Evolutionary conservation across 192 early-diverging fungal genomes (phyloP).

Genomic region (Thamnidium elegans): DNA sequence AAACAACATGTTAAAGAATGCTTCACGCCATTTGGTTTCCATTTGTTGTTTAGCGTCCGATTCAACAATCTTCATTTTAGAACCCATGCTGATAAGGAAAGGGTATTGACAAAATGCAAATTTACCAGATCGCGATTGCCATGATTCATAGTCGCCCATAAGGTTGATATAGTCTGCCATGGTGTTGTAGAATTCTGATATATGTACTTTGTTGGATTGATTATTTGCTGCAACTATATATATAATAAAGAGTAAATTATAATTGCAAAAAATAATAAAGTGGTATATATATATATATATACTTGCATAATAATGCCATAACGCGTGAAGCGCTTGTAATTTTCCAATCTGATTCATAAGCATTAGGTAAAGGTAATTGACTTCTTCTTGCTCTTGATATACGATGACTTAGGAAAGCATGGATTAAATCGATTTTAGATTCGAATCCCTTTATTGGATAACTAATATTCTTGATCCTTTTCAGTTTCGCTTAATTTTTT

Average conservation of each 20-base stretch:
- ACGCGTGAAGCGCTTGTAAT: constrained; percentile 79
- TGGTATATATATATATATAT: background rate
- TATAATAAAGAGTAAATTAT: background rate
- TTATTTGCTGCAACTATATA: constrained; percentile 69
- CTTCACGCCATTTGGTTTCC: constrained; percentile 70
- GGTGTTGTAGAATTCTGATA: constrained; percentile 85
- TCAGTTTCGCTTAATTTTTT: background rate
- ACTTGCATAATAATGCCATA: constrained; percentile 83
- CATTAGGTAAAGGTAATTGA: constrained; percentile 33
- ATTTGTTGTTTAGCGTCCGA: constrained; percentile 74
- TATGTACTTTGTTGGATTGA: constrained; percentile 54
- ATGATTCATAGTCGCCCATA: constrained; percentile 69
- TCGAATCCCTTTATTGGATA: constrained; percentile 59
- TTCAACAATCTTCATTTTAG: constrained; percentile 77
- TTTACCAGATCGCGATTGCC: constrained; percentile 61
- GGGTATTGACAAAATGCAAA: constrained; percentile 87
- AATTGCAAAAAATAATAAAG: background rate
- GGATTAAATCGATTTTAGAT: constrained; percentile 74
- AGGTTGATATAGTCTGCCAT: constrained; percentile 71
- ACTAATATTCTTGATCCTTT: constrained; percentile 29
- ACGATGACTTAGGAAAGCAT: constrained; percentile 81
- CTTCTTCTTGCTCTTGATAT: constrained; percentile 61
- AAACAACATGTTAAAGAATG: constrained; percentile 57
- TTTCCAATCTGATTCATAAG: constrained; percentile 84
- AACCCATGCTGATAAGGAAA: constrained; percentile 69